A percentile compares a stretch with the other conserved stretches of the same genome.
These are phyloP conservation scores for Boletus subluridellus DNA, from an alignment of 1,284 basidiomycete genomes.

Conservation along the genomic window DNA sequence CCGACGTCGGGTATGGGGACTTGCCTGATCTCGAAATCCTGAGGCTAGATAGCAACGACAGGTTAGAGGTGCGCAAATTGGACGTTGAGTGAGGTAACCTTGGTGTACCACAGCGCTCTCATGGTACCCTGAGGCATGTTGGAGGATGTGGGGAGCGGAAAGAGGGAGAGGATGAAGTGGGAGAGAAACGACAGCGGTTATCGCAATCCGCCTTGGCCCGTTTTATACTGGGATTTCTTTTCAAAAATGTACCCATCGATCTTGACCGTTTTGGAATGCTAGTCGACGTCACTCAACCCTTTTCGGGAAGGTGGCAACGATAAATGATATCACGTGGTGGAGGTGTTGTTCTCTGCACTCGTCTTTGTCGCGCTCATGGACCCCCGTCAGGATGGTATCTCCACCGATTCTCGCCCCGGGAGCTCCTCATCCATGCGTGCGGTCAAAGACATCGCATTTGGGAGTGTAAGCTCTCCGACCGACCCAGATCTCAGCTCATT, in stretches of 20 bases:
- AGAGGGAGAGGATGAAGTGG: not conserved
- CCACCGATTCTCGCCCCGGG: not conserved
- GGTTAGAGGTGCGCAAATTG: constrained; percentile 12
- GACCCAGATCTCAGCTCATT: not conserved
- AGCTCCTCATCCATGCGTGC: constrained; percentile 29
- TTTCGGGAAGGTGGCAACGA: constrained; percentile 8
- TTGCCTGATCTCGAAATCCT: constrained; percentile 47
- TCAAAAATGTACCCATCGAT: constrained; percentile 1
- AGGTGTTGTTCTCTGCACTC: not conserved
- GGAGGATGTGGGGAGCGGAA: not conserved
- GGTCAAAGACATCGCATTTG: constrained; percentile 56
- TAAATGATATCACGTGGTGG: constrained; percentile 5
- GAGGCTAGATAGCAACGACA: constrained; percentile 34
- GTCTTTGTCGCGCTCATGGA: not conserved
- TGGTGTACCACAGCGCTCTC: constrained; percentile 33
- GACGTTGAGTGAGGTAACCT: constrained; percentile 20
- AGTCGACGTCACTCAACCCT: constrained; percentile 25
- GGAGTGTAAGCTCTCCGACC: constrained; percentile 44
- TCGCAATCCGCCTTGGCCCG: constrained; percentile 4
- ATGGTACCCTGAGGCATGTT: constrained; percentile 35
- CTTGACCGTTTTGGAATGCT: constrained; percentile 17
- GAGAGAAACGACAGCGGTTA: constrained; percentile 2
- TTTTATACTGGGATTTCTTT: constrained; percentile 26
- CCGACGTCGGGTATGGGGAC: constrained; percentile 55
- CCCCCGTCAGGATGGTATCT: not conserved